phyloP scores from a whole-genome alignment of 306 rosid species.

The Inga leiocalycina region DNA sequence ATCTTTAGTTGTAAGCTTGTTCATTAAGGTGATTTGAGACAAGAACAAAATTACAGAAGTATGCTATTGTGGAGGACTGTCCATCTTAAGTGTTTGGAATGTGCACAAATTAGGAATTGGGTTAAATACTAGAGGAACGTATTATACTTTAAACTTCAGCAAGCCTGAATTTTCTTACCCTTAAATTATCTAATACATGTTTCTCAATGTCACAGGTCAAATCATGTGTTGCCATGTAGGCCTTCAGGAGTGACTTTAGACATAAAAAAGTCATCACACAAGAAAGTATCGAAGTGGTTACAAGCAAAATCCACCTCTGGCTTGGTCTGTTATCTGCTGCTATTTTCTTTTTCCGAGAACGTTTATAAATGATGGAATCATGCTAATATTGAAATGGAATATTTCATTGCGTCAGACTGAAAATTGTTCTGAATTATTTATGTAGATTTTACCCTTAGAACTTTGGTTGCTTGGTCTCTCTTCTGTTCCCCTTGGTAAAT shows the following conservation, averaged over 20 bases:
- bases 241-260: slow-evolving; percentile 83
- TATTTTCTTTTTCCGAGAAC: background rate
- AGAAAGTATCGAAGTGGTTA: slow-evolving; percentile 92
- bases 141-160: background rate
- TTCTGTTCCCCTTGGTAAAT: background rate
- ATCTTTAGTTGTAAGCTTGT: background rate
- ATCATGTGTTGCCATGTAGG: slow-evolving; percentile 83
- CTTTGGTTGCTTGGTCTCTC: background rate
- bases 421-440: slow-evolving; percentile 1
- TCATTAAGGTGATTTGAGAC: background rate
- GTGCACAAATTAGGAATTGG: background rate
- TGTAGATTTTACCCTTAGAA: slow-evolving; percentile 1
- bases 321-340: slow-evolving; percentile 58
- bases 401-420: background rate
- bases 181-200: slow-evolving; percentile 17
- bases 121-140: background rate
- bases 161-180: background rate
- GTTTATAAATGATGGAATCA: slow-evolving; percentile 10
- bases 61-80: slow-evolving; percentile 6
- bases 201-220: slow-evolving; percentile 63
- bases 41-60: background rate
- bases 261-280: slow-evolving; percentile 90
- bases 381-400: slow-evolving; percentile 17
- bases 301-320: slow-evolving; percentile 78
- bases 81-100: background rate